Evolutionary conservation across 1,139 yeast species (phyloP).

Genomic region (Zygoascus meyerae): DNA sequence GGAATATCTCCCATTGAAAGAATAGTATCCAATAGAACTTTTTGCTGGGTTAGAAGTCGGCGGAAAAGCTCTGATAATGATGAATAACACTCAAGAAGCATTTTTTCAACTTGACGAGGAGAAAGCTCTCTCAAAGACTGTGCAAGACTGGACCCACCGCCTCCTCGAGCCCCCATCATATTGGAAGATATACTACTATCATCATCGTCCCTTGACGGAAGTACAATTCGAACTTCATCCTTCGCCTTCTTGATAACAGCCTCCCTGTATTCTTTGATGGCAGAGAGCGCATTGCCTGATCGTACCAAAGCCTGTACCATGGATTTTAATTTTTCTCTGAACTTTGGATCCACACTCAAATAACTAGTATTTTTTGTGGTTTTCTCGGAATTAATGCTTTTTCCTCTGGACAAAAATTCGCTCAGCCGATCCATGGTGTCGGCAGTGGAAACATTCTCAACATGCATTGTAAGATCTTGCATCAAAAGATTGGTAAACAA

Average conservation of each 20-base stretch:
- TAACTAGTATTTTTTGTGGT: constrained; percentile 32
- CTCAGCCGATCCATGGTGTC: constrained; percentile 51
- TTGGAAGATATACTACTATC: constrained; percentile 26
- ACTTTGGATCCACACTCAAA: constrained; percentile 34
- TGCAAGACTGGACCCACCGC: constrained; percentile 40
- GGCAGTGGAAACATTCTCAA: constrained; percentile 42
- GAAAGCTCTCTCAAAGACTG: constrained; percentile 56
- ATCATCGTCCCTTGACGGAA: constrained; percentile 45
- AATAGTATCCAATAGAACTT: constrained; percentile 66
- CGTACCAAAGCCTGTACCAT: constrained; percentile 53
- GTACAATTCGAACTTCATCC: constrained; percentile 55
- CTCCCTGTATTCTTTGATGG: constrained; percentile 64
- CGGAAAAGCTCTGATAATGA: constrained; percentile 67
- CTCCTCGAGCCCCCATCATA: constrained; percentile 23
- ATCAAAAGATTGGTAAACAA: constrained; percentile 51
- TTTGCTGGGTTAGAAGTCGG: constrained; percentile 72
- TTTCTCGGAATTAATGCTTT: constrained; percentile 11
- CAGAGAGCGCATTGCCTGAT: constrained; percentile 58
- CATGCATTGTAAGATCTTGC: constrained; percentile 56
- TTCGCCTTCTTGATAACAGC: constrained; percentile 64
- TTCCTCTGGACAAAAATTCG: constrained; percentile 23
- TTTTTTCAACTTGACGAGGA: constrained; percentile 65
- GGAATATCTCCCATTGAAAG: constrained; percentile 39
- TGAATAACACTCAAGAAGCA: constrained; percentile 59
- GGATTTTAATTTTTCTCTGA: constrained; percentile 40